Evolutionary conservation across 2,329 filamentous ascomycete genomes (phyloP), one percentile per base, ranked within the genome.

Genomic region (Fusarium sp.): DNA sequence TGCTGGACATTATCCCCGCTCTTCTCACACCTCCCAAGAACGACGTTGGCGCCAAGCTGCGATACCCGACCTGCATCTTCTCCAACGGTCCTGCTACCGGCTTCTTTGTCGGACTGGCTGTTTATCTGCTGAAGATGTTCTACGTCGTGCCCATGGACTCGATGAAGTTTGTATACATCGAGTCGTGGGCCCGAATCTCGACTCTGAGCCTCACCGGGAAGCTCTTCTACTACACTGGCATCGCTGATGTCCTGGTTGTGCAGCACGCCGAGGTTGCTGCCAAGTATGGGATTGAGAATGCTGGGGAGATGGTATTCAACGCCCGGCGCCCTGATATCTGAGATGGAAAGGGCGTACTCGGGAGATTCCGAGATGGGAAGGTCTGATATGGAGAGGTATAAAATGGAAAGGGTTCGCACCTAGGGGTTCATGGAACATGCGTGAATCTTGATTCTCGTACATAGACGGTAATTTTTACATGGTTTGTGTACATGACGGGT

Each of bases 11-110:
- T 64, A 80, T 91, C 23, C 80, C 79, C 1, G 83, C 89, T 2
- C 81, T 96, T 42, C 77, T 75, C 58, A 79, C 63, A 25, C 80
- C 67, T n/a, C 77, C 76, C 0, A 56, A 58, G 40, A 74, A 70
- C 58, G 74, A 57, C 4, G 62, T 60, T 13, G 69, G 72, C 2
- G 58, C 49, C 4, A 64, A 72, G 20, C 74, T 75, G 57, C 77
- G 70, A 14, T 89, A 87, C 64, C 94, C 93, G 0, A 89, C 93
- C 74, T 80, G 95, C 2, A 90, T 98, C 58, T 82, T 96, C 58
- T 93, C 91, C 56, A 97, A 98, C 75, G 95, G 95, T 0, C 95
- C 95, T 0, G 95, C 91, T 0, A 97, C 93, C 0, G 93, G 90
- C 1, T 93, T 97, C 65, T 90, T 97, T 34, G 83, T 97, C 51